These are phyloP conservation scores for Melocanna baccifera DNA, from an alignment of 176 grass and related monocot species.

Conservation along the genomic window DNA sequence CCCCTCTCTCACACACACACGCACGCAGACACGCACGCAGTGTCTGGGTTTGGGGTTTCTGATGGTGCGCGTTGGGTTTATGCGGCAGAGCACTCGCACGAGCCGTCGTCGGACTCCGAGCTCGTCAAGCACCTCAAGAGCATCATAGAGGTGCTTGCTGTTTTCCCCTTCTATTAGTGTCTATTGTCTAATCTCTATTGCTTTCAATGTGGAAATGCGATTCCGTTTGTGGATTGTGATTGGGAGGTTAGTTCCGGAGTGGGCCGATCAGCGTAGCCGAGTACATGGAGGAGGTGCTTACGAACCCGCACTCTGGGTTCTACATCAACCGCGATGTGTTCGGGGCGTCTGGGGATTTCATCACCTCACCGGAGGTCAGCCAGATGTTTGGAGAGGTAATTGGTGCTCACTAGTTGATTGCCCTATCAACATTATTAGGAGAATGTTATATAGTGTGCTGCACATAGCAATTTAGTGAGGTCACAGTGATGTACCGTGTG, in stretches of 20 bases:
- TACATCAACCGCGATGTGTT: conserved; percentile 95
- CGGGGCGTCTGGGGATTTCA: conserved; percentile 75
- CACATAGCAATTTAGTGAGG: not conserved
- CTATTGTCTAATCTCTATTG: not conserved
- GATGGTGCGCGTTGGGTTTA: conserved; percentile 6
- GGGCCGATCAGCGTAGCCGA: conserved; percentile 91
- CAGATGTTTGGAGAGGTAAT: conserved; percentile 99
- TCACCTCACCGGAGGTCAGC: conserved; percentile 93
- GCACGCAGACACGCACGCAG: not conserved
- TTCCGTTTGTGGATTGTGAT: conserved; percentile 4
- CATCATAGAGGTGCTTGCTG: conserved; percentile 66
- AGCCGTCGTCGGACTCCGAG: conserved; percentile 58
- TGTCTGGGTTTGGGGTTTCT: conserved; percentile 24
- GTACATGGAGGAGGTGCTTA: conserved; percentile 97
- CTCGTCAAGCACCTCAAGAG: conserved; percentile 95
- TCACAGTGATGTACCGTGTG: not conserved
- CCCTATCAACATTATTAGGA: not conserved
- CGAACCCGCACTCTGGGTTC: conserved; percentile 79
- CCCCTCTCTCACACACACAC: not conserved
- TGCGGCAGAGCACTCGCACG: conserved; percentile 65
- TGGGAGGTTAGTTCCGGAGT: conserved; percentile 62
- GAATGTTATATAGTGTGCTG: not conserved
- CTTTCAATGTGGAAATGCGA: conserved; percentile 25
- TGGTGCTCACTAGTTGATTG: not conserved
- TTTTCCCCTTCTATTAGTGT: not conserved